Base-by-base conservation (phyloP, 768 basidiomycete species). In the Termitomyces bulborhizus region DNA sequence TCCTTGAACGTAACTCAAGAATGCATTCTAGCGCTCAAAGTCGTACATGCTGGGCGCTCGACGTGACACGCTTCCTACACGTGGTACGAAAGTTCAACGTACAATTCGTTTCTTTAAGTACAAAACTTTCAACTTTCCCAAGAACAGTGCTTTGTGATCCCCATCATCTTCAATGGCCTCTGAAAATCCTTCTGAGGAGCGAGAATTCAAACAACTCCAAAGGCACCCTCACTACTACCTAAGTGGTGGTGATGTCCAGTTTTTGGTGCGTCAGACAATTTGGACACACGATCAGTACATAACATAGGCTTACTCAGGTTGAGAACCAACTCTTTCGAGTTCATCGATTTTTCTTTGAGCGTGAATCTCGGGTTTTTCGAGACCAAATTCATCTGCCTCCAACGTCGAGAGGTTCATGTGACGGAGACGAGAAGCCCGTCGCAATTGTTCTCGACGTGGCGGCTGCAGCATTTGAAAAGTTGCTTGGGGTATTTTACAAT, bases 301-400 rank as follows among this genome's bases (percentile, higher is more conserved):
- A 42, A 53, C 32, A 36, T 40, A 21, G 12, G 29, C 31, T 44
- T 36, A 26, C 41, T 21, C 51, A 87, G 85, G 80, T 81, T 15
- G 82, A 84, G 46, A 75, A 82, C 53, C 66, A 72, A 4, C 68
- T 79, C 0, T 88, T 84, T 57, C 70, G 78, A 0, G 73, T 88
- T 0, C 85, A 86, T 55, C 73, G 78, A 0, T 82, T 79, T 43
- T 85, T 86, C 47, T 84, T 88, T 39, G 73, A 75, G n/a, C 71
- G 85, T 0, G 84, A 88, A 50, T 86, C 84, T 0, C 48, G 66
- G 0, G 73, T 69, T 31, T 85, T 86, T 64, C 65, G 65, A 9
- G 64, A 66, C 0, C 68, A 73, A 48, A 53, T 81, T 39, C 57
- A 62, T 4, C 46, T 53, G 16, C 68, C 75, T 6, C 62, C 67